phyloP scores from a whole-genome alignment of 306 rosid species.

The Fagus sylvatica region DNA sequence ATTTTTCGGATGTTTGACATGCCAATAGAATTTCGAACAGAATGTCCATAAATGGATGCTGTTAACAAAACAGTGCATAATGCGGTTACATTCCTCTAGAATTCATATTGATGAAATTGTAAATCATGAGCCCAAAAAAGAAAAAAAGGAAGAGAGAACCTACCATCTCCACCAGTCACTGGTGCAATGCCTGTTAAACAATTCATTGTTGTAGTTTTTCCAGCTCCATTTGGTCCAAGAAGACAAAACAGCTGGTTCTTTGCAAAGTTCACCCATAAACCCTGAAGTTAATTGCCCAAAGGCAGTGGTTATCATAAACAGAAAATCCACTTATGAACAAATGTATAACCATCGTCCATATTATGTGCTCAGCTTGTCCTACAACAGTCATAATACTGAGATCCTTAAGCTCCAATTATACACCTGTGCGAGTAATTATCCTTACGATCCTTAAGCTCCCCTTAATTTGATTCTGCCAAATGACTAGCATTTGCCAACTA shows the following conservation, averaged over 20 bases:
- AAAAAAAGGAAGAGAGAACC: constrained; percentile 4
- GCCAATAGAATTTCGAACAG: constrained; percentile 63
- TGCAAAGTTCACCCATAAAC: constrained; percentile 77
- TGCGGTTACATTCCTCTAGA: constrained; percentile 19
- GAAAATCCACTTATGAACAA: not conserved
- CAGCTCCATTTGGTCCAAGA: constrained; percentile 95
- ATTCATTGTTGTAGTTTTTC: constrained; percentile 80
- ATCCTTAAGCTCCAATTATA: too few relatives aligned
- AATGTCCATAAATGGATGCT: constrained; percentile 80
- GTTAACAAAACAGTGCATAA: constrained; percentile 23
- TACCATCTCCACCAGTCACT: constrained; percentile 83
- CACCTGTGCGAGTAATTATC: too few relatives aligned
- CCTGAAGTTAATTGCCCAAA: constrained; percentile 51
- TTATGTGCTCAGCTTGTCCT: not conserved
- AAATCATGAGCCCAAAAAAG: not conserved
- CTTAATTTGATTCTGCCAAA: too few relatives aligned
- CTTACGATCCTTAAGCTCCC: too few relatives aligned
- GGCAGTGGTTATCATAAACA: not conserved
- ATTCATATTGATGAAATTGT: not conserved
- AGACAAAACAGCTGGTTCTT: constrained; percentile 89
- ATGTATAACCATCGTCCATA: not conserved
- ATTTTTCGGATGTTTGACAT: constrained; percentile 74
- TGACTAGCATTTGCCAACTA: too few relatives aligned
- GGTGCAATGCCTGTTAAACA: constrained; percentile 89
- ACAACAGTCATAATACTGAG: too few relatives aligned